phyloP scores from a whole-genome alignment of 2,329 filamentous ascomycete species.

The Xylariomycetidae sp. region DNA sequence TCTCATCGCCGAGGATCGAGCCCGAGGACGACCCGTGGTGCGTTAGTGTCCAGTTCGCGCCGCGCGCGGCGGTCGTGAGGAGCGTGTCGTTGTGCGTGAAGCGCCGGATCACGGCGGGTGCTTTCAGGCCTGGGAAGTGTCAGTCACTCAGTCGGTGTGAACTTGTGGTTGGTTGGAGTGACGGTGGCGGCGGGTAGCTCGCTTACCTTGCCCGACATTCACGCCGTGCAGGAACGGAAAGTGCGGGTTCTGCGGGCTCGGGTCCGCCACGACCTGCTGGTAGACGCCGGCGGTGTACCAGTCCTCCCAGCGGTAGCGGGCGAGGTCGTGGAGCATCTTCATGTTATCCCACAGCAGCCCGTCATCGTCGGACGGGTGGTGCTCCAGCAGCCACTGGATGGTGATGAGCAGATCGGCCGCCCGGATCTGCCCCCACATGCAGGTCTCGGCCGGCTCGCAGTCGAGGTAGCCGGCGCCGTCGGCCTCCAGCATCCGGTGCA shows the following conservation, averaged over 20 bases:
- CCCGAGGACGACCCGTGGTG: constrained; percentile 44
- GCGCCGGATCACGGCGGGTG: constrained; percentile 36
- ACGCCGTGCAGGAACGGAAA: constrained; percentile 40
- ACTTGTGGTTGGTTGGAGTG: neutral
- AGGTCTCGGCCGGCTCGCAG: constrained; percentile 11
- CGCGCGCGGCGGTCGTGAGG: constrained; percentile 31
- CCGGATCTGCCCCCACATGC: constrained; percentile 15
- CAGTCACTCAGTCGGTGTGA: neutral
- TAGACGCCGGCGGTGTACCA: constrained; percentile 32
- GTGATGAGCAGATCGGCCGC: constrained; percentile 17
- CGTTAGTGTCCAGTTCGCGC: constrained; percentile 39
- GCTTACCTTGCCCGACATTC: constrained; percentile 36
- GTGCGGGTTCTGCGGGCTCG: constrained; percentile 28
- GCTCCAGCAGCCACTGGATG: constrained; percentile 26
- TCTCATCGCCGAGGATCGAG: constrained; percentile 43
- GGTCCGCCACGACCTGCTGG: constrained; percentile 21
- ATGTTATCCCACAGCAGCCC: constrained; percentile 25
- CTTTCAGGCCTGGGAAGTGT: constrained; percentile 30
- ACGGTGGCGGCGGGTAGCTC: neutral
- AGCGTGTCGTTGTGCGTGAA: constrained; percentile 38
- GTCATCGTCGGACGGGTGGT: constrained; percentile 18
- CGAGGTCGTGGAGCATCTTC: constrained; percentile 19
- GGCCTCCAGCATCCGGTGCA: constrained; percentile 15
- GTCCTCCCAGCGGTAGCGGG: constrained; percentile 30
- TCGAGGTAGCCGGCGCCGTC: constrained; percentile 11